Conservation (phyloP, 495 filamentous ascomycete genomes). For the Recurvomyces mirabilis region DNA sequence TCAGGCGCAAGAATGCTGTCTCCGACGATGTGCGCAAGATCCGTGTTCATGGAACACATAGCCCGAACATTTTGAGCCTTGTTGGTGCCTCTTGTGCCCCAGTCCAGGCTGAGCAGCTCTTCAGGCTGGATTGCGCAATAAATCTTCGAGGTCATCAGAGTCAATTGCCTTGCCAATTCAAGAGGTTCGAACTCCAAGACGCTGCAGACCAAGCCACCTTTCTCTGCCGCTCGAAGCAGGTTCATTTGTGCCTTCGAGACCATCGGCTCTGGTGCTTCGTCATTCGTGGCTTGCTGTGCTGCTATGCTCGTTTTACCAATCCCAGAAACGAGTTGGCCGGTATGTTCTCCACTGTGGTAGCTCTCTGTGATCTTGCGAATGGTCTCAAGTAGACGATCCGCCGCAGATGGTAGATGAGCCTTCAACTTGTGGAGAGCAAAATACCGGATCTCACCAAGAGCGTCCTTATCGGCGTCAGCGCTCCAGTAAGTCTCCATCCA, state of each 20-base stretch:
- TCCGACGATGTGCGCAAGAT: conserved; percentile 86
- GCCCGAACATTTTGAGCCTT: conserved; percentile 85
- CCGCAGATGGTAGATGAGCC: conserved; percentile 58
- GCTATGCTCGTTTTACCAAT: conserved; percentile 79
- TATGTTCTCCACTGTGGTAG: conserved; percentile 51
- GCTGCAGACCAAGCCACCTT: conserved; percentile 53
- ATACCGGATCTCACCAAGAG: conserved; percentile 58
- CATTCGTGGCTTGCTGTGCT: conserved; percentile 53
- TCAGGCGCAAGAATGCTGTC: conserved; percentile 80
- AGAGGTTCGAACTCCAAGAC: conserved; percentile 90
- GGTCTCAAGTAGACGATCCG: conserved; percentile 65
- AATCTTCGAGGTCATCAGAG: conserved; percentile 82
- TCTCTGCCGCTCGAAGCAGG: conserved; percentile 63
- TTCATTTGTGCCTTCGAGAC: conserved; percentile 66
- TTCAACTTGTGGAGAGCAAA: conserved; percentile 69
- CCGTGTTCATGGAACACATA: conserved; percentile 86
- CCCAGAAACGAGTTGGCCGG: conserved; percentile 78
- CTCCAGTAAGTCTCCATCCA: conserved; percentile 98
- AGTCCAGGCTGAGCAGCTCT: conserved; percentile 85
- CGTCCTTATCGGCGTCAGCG: conserved; percentile 60
- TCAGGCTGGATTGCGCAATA: conserved; percentile 90
- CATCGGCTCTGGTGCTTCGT: conserved; percentile 54
- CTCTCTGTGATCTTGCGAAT: conserved; percentile 69
- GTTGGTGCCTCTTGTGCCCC: conserved; percentile 73
- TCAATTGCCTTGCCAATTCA: conserved; percentile 86